These are phyloP conservation scores for Microbotryum violaceum DNA, from an alignment of 1,284 basidiomycete genomes.

Conservation along the genomic window DNA sequence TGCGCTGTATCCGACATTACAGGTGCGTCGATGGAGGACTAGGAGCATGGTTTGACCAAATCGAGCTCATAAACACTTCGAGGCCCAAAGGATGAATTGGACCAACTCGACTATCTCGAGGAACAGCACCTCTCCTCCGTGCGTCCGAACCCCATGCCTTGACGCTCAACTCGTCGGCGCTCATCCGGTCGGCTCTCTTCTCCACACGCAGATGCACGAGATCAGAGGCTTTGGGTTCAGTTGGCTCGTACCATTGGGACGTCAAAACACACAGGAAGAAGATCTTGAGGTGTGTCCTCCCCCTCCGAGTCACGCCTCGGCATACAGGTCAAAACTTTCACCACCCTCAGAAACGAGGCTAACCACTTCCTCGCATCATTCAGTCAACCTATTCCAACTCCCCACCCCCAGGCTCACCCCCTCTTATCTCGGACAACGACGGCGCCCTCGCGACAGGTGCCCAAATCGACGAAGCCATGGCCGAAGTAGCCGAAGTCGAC, in stretches of 20 bases:
- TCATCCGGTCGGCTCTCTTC: background rate
- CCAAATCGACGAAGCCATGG: background rate
- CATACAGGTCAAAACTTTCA: background rate
- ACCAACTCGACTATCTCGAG: conserved; percentile 18
- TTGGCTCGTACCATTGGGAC: conserved; percentile 27
- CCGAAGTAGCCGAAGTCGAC: conserved; percentile 5
- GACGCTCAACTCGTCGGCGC: too few species aligned
- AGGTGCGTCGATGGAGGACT: too few species aligned
- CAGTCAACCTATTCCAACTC: background rate
- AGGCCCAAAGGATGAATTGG: conserved; percentile 18
- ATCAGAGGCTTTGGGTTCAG: conserved; percentile 15
- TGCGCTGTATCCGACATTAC: too few species aligned
- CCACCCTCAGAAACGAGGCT: too few species aligned
- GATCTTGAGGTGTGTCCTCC: conserved; percentile 16
- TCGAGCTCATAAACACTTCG: background rate
- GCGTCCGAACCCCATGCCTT: background rate
- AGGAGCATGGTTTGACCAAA: background rate
- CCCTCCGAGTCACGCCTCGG: background rate
- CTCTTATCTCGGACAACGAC: background rate
- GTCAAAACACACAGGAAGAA: conserved; percentile 26
- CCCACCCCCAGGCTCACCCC: background rate
- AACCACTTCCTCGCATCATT: background rate
- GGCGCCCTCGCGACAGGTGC: background rate
- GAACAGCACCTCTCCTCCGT: conserved; percentile 8
- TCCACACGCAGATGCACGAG: conserved; percentile 1